Base-by-base conservation (phyloP, 2,329 filamentous ascomycete species). In the Aureobasidium sp. region DNA sequence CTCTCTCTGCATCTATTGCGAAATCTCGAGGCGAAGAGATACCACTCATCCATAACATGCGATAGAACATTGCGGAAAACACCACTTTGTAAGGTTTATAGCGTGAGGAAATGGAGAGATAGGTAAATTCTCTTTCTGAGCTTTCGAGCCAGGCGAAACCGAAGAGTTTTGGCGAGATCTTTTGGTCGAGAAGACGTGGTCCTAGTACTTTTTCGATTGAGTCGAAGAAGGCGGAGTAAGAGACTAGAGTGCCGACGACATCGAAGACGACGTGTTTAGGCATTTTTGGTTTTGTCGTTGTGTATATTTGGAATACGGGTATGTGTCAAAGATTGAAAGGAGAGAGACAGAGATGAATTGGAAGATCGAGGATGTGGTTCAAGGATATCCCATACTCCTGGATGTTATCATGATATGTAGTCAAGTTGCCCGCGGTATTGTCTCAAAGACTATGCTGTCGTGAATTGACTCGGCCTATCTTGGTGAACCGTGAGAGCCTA, bases 221-320 rank as follows among this genome's bases (percentile, higher is more conserved):
- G 11, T 73, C 68, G 63, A 74, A 76, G 66, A 77, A 77, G 53
- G 73, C 73, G 16, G 78, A 73, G 69, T 78, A 80, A 25, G 73
- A 76, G 44, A 81, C 77, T 61, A 74, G 74, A n/a, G 79, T 82
- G 53, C 79, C 79, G 47, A 84, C 81, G 2, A 83, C 75, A 65
- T 75, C 73, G 64, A 72, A 72, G 41, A 72, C 71, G n/a, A 69
- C 66, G 55, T 69, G 65, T 63, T 69, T 69, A 7, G 32, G 11
- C 48, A 16, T 8, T 36, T 13, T 2, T 2, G 16, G 25, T n/a
- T n/a, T n/a, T n/a, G n/a, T n/a, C n/a, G n/a, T n/a, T 21, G 21
- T 21, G 21, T 21, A 1, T 21, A 1, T 21, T 21, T 21, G 21
- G 21, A 21, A 21, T 21, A n/a, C n/a, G n/a, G n/a, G n/a, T n/a